A percentile compares a stretch with the other conserved stretches of the same genome.
Evolutionary conservation across 139 green algal genomes (phyloP).

Genomic region (Eudorina sp.): DNA sequence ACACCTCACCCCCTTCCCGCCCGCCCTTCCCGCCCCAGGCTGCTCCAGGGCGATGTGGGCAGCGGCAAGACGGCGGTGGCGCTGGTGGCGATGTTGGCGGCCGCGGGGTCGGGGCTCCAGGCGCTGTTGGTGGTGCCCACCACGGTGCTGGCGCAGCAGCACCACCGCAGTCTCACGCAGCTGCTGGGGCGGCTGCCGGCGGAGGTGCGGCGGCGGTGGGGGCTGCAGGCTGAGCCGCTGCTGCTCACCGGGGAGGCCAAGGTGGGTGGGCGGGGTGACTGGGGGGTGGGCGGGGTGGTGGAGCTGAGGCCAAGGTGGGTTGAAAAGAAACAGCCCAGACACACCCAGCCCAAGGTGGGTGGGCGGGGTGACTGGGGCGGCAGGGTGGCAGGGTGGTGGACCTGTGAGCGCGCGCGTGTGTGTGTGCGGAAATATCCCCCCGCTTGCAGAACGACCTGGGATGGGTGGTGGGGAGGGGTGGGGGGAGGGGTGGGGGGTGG

Average conservation of each 20-base stretch:
- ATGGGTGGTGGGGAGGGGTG: too few species aligned
- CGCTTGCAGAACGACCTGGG: too few species aligned
- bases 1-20: not conserved
- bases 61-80: slow-evolving; percentile 96
- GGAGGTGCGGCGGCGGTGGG: not conserved
- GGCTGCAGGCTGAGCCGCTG: slow-evolving; percentile 13
- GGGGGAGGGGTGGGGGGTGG: too few species aligned
- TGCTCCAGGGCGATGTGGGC: slow-evolving; percentile 97
- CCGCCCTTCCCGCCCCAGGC: slow-evolving; percentile 53
- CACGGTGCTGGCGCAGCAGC: slow-evolving; percentile 89
- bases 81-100: slow-evolving; percentile 84
- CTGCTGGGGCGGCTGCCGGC: slow-evolving; percentile 66
- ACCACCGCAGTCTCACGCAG: slow-evolving; percentile 62
- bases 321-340: too few species aligned
- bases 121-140: slow-evolving; percentile 92
- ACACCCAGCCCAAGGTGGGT: too few species aligned
- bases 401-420: too few species aligned
- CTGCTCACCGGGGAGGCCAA: slow-evolving; percentile 35
- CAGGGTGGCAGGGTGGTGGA: not conserved
- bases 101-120: slow-evolving; percentile 76
- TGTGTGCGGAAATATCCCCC: too few species aligned
- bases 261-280: not conserved
- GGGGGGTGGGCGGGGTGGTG: not conserved
- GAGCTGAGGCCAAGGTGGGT: not conserved
- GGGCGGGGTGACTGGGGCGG: too few species aligned